A percentile compares a stretch with the other conserved stretches of the same genome.
Conservation (phyloP, 2,329 filamentous ascomycete genomes). For the Paramyrothecium sp. region DNA sequence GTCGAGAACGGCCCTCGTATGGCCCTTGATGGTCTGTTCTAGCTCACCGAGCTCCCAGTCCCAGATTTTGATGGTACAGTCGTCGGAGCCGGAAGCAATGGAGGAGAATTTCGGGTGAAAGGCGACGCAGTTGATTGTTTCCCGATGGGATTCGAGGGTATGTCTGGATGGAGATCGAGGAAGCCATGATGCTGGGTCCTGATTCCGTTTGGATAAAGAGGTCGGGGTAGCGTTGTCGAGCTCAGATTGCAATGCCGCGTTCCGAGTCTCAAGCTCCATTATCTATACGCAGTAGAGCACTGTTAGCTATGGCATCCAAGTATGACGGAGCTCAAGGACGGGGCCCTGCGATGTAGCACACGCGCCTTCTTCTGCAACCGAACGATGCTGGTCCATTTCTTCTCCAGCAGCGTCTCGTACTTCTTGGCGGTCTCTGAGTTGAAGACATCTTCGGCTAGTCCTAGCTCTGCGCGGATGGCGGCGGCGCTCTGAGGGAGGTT, state of each 20-base stretch:
- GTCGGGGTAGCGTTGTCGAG: constrained; percentile 77
- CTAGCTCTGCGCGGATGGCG: constrained; percentile 72
- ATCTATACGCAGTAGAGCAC: constrained; percentile 55
- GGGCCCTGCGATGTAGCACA: constrained; percentile 1
- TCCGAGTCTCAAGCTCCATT: constrained; percentile 84
- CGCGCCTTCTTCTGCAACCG: constrained; percentile 89
- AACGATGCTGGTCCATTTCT: constrained; percentile 98
- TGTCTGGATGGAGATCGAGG: constrained; percentile 78
- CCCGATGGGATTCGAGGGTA: constrained; percentile 78
- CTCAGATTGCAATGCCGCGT: constrained; percentile 72
- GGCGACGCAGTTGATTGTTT: constrained; percentile 80
- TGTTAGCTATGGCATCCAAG: too few relatives aligned
- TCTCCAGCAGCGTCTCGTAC: constrained; percentile 90
- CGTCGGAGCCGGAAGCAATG: constrained; percentile 85
- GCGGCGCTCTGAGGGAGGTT: constrained; percentile 69
- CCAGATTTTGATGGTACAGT: constrained; percentile 95
- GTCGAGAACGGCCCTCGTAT: constrained; percentile 84
- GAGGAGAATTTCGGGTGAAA: constrained; percentile 93
- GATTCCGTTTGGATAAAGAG: constrained; percentile 74
- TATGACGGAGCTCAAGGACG: too few relatives aligned
- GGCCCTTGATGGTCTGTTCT: constrained; percentile 86
- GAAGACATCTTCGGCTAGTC: constrained; percentile 67
- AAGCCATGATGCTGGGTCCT: constrained; percentile 86
- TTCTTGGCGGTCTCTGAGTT: constrained; percentile 84
- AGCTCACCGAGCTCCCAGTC: constrained; percentile 93